These are phyloP conservation scores for Teratosphaeriaceae sp. DNA, from an alignment of 2,329 filamentous ascomycete genomes.

Conservation along the genomic window DNA sequence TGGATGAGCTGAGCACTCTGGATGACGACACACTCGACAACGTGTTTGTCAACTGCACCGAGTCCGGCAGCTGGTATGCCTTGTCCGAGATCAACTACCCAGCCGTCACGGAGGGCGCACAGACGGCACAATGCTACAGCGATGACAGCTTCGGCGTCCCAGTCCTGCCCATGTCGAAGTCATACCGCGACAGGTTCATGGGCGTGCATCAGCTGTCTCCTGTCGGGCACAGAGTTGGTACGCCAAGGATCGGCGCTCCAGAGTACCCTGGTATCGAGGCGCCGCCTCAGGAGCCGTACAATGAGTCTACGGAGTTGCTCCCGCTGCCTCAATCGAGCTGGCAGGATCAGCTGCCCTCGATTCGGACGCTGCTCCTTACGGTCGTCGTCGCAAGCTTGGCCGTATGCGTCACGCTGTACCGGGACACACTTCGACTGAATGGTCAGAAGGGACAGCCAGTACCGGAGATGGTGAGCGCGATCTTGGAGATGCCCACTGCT, in stretches of 20 bases:
- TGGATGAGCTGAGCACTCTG: conserved; percentile 17
- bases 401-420: conserved; percentile 5
- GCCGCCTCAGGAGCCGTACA: conserved; percentile 4
- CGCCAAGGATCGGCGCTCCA: conserved; percentile 12
- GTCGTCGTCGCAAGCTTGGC: conserved; percentile 5
- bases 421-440: neutral
- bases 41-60: conserved; percentile 80
- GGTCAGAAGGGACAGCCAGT: neutral
- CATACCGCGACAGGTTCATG: conserved; percentile 16
- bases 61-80: conserved; percentile 86
- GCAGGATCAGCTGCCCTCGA: conserved; percentile 3
- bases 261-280: conserved; percentile 16
- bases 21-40: conserved; percentile 35
- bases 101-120: conserved; percentile 66
- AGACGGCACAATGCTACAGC: conserved; percentile 51
- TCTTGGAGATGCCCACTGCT: neutral
- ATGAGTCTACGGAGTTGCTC: neutral
- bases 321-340: neutral
- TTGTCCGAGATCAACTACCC: conserved; percentile 84
- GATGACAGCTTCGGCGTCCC: conserved; percentile 44
- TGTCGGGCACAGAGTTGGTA: conserved; percentile 7
- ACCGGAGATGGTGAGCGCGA: neutral
- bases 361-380: conserved; percentile 1
- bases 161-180: conserved; percentile 27
- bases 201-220: conserved; percentile 26